Evolutionary conservation across 371 early-diverging fungal species (phyloP).

Genomic region (Entomophthora muscae): DNA sequence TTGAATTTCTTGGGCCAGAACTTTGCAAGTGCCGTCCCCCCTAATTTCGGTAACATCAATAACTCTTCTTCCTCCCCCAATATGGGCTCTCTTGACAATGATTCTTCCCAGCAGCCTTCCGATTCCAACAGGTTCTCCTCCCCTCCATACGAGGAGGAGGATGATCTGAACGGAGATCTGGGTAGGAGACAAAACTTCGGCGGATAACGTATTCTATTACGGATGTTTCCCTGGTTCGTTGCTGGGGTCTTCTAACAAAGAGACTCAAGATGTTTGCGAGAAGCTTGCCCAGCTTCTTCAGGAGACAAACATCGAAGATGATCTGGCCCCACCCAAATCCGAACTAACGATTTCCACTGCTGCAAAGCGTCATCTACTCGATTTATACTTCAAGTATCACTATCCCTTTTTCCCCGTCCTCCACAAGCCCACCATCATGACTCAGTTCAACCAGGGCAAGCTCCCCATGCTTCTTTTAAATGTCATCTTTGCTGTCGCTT

Average conservation of each 20-base stretch:
- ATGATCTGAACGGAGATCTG: conserved; percentile 9
- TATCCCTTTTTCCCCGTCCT: conserved; percentile 45
- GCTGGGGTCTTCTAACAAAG: conserved; percentile 7
- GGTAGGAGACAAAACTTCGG: conserved; percentile 7
- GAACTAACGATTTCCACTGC: conserved; percentile 5
- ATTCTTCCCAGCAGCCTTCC: conserved; percentile 6
- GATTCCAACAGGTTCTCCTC: conserved; percentile 8
- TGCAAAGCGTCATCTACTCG: conserved; percentile 16
- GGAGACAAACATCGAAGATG: conserved; percentile 8
- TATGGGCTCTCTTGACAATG: neutral
- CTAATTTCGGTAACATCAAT: conserved; percentile 7
- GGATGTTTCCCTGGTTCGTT: conserved; percentile 7
- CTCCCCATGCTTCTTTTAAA: conserved; percentile 38
- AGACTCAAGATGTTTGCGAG: conserved; percentile 9
- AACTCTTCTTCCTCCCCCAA: conserved; percentile 7
- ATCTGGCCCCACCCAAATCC: conserved; percentile 3
- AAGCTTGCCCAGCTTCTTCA: conserved; percentile 5
- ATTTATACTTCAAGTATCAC: conserved; percentile 41
- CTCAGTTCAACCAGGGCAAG: conserved; percentile 10
- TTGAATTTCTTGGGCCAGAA: conserved; percentile 8
- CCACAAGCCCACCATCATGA: conserved; percentile 39
- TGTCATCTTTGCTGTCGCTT: conserved; percentile 50
- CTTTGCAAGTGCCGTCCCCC: conserved; percentile 6
- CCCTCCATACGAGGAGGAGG: conserved; percentile 9
- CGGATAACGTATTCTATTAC: conserved; percentile 9